These are phyloP conservation scores for Nelumbo lutea DNA, from an alignment of 164 flowering plant species.

Conservation along the genomic window DNA sequence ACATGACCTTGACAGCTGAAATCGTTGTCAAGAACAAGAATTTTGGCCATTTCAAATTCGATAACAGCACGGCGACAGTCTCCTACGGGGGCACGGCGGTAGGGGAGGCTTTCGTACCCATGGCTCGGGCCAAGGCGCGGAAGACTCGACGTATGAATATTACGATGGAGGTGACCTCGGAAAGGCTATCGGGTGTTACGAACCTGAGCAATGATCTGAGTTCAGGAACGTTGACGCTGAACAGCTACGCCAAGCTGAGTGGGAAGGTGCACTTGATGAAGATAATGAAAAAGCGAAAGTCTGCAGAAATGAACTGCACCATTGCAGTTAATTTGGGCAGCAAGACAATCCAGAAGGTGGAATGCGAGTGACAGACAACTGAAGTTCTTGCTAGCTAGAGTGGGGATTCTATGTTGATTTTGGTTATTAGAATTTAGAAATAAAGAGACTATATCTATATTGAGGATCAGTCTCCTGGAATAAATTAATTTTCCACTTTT, in stretches of 20 bases:
- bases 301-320: constrained; percentile 18
- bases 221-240: constrained; percentile 2
- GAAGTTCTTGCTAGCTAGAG: too few relatives aligned
- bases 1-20: constrained; percentile 16
- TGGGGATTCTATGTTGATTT: too few relatives aligned
- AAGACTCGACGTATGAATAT: constrained; percentile 1
- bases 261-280: constrained; percentile 10
- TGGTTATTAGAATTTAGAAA: too few relatives aligned
- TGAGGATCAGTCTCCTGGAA: too few relatives aligned
- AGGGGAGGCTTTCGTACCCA: constrained; percentile 11
- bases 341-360: constrained; percentile 2
- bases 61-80: constrained; percentile 12
- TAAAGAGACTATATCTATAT: too few relatives aligned
- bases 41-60: constrained; percentile 24
- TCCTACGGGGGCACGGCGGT: constrained; percentile 12
- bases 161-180: not conserved
- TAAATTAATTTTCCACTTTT: too few relatives aligned
- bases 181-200: not conserved
- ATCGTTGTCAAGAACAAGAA: constrained; percentile 27
- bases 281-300: constrained; percentile 14
- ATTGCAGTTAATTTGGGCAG: constrained; percentile 7
- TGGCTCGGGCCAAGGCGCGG: constrained; percentile 1
- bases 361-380: constrained; percentile 9
- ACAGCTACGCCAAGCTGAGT: constrained; percentile 8
- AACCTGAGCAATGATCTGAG: constrained; percentile 3